A percentile compares a stretch with the other conserved stretches of the same genome.
phyloP scores from a whole-genome alignment of 1,139 yeast species.

The Kurtzmaniella natalensis region DNA sequence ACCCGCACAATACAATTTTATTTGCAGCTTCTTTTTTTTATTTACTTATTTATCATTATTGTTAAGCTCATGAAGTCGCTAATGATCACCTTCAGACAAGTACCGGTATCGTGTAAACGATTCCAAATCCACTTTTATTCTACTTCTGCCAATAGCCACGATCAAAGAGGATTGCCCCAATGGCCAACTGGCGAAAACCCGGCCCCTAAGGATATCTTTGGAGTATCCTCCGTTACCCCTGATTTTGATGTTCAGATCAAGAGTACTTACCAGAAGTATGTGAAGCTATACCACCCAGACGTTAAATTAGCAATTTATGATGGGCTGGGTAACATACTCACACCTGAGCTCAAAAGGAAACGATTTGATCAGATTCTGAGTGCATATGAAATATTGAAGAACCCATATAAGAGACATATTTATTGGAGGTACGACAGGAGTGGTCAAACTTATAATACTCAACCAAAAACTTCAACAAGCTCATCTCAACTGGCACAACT shows the following conservation, averaged over 20 bases:
- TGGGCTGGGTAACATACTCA: slow-evolving; percentile 23
- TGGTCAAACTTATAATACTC: neutral
- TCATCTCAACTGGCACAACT: too few species aligned
- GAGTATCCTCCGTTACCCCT: slow-evolving; percentile 2
- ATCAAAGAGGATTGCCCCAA: slow-evolving; percentile 21
- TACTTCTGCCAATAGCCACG: slow-evolving; percentile 13
- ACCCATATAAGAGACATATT: slow-evolving; percentile 39
- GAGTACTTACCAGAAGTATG: slow-evolving; percentile 54
- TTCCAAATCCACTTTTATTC: neutral
- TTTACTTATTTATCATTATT: too few species aligned
- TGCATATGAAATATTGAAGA: slow-evolving; percentile 69
- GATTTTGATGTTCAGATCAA: slow-evolving; percentile 21
- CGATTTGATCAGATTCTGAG: slow-evolving; percentile 68
- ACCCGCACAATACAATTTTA: too few species aligned
- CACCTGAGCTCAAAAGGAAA: slow-evolving; percentile 40
- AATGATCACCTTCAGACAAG: too few species aligned
- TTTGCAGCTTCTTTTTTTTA: too few species aligned
- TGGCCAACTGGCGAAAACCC: slow-evolving; percentile 67
- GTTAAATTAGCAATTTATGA: slow-evolving; percentile 28
- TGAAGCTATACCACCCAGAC: slow-evolving; percentile 89
- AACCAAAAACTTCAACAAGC: neutral
- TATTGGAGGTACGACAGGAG: slow-evolving; percentile 7
- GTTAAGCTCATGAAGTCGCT: too few species aligned
- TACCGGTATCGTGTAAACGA: too few species aligned
- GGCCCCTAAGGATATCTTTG: slow-evolving; percentile 72